These are phyloP conservation scores for Aspergillus chevalieri DNA, from an alignment of 2,329 filamentous ascomycete species.

Conservation along the genomic window DNA sequence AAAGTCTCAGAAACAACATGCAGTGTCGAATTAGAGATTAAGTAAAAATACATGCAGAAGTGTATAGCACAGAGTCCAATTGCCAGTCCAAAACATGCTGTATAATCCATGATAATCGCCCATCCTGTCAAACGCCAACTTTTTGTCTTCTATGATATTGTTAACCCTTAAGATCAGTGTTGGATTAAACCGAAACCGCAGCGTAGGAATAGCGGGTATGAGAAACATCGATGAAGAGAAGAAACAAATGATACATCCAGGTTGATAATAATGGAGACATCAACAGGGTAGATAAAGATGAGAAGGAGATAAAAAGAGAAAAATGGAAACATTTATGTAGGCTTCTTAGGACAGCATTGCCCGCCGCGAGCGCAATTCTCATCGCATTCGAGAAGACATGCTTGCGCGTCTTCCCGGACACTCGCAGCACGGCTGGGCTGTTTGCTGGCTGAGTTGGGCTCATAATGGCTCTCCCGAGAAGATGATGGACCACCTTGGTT, in stretches of 20 bases:
- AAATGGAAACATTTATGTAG: constrained; percentile 9
- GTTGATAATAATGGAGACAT: constrained; percentile 2
- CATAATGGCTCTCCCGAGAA: constrained; percentile 12
- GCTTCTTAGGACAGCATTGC: constrained; percentile 38
- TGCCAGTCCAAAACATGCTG: neutral
- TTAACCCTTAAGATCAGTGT: constrained; percentile 8
- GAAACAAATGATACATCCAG: constrained; percentile 1
- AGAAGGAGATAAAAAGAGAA: neutral
- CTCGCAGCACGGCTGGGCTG: constrained; percentile 31
- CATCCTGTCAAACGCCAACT: neutral
- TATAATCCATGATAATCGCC: neutral
- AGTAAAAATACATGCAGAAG: neutral
- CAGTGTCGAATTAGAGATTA: constrained; percentile 8
- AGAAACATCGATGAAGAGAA: neutral
- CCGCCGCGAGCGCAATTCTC: constrained; percentile 37
- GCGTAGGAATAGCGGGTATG: constrained; percentile 1
- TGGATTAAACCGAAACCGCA: constrained; percentile 11
- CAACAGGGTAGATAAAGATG: constrained; percentile 1
- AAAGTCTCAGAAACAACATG: constrained; percentile 1
- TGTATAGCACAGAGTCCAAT: constrained; percentile 1
- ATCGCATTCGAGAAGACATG: constrained; percentile 45
- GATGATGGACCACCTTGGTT: constrained; percentile 16
- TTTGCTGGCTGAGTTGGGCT: constrained; percentile 12
- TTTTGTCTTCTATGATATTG: neutral
- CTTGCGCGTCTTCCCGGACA: constrained; percentile 30